These are phyloP conservation scores for Pythium scleroteichum DNA, from an alignment of 352 stramenopile species.

Conservation along the genomic window DNA sequence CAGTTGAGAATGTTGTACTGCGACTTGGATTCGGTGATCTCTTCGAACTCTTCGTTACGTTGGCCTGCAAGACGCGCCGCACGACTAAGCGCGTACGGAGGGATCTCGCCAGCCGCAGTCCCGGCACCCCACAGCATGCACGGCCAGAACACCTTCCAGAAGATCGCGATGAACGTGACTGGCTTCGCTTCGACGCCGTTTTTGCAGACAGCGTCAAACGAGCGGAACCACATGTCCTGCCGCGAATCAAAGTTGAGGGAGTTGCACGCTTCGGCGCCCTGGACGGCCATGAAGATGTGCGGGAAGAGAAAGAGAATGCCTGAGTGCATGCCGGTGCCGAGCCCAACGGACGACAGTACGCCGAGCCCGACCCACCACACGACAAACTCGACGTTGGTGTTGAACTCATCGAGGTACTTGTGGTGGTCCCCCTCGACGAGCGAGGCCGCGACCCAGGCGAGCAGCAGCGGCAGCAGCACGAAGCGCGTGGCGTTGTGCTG, in stretches of 20 bases:
- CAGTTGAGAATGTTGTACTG: slow-evolving; percentile 88
- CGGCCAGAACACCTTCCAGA: slow-evolving; percentile 89
- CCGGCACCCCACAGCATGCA: slow-evolving; percentile 93
- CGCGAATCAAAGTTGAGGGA: slow-evolving; percentile 88
- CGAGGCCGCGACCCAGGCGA: slow-evolving; percentile 71
- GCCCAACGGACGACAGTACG: slow-evolving; percentile 92
- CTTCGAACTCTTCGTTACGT: slow-evolving; percentile 89
- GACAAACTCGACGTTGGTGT: slow-evolving; percentile 84
- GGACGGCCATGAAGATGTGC: slow-evolving; percentile 94
- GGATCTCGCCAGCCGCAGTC: slow-evolving; percentile 93
- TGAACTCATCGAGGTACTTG: slow-evolving; percentile 79
- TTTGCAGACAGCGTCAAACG: slow-evolving; percentile 74
- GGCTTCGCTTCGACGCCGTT: slow-evolving; percentile 37
- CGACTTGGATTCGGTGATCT: slow-evolving; percentile 82
- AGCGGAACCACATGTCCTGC: slow-evolving; percentile 90
- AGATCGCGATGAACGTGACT: slow-evolving; percentile 86
- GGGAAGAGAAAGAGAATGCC: slow-evolving; percentile 94
- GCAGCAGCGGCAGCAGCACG: slow-evolving; percentile 66
- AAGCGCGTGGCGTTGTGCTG: slow-evolving; percentile 80
- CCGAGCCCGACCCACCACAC: slow-evolving; percentile 94
- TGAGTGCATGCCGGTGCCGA: slow-evolving; percentile 94
- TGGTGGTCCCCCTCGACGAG: slow-evolving; percentile 72
- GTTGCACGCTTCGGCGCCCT: slow-evolving; percentile 84
- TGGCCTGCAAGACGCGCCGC: slow-evolving; percentile 82
- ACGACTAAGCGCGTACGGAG: slow-evolving; percentile 91